Percentiles rank a stretch among this genome's conserved stretches.
These are phyloP conservation scores for Ophiostoma quercus DNA, from an alignment of 2,329 filamentous ascomycete species.

Conservation along the genomic window DNA sequence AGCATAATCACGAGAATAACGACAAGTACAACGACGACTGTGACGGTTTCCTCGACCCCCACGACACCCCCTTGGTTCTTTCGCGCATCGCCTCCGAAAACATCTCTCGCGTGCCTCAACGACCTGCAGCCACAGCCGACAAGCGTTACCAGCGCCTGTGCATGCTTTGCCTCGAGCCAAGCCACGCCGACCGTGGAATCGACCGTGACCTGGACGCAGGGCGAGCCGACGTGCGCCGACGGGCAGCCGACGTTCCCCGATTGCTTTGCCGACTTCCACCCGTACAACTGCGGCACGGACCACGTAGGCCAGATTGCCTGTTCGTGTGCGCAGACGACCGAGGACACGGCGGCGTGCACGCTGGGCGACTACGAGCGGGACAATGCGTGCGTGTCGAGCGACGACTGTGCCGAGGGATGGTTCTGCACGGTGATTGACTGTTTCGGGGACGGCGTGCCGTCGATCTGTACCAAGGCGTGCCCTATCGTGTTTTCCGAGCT, in stretches of 20 bases:
- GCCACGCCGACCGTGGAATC: neutral
- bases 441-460: no score
- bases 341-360: no score
- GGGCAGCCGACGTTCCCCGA: neutral
- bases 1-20: neutral
- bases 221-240: neutral
- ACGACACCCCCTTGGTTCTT: neutral
- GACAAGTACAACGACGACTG: neutral
- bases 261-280: no score
- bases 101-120: neutral
- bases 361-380: no score
- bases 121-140: neutral
- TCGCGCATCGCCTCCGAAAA: neutral
- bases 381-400: no score
- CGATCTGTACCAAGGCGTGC: neutral
- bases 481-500: neutral
- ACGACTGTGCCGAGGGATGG: no score
- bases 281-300: no score
- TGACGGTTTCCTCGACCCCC: neutral
- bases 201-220: neutral
- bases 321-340: no score
- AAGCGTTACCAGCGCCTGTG: neutral
- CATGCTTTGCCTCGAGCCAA: conserved; percentile 29
- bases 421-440: no score
- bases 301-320: no score